Base-by-base conservation (phyloP, 2,329 filamentous ascomycete species). In the Paracoccidioides lutzii region DNA sequence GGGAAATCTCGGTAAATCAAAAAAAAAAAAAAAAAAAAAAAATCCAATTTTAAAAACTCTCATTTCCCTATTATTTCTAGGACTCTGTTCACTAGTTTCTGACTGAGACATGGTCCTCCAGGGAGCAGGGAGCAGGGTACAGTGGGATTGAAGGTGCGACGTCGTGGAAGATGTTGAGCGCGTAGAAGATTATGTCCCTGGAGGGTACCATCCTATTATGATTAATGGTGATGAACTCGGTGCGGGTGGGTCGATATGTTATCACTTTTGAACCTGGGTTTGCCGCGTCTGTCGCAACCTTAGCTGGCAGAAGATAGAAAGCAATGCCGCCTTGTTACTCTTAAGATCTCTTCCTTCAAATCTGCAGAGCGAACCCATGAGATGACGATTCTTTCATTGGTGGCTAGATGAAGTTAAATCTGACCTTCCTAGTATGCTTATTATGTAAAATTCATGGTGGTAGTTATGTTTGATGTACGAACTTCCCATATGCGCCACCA, bases 381-480 rank as follows among this genome's bases (percentile, higher is more conserved):
- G 52, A 28, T 49, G 14, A 48, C 59, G 28, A 52, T 62, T 54
- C 58, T 59, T 53, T 53, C 53, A 41, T 56, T 10, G 6, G 40
- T 61, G n/a, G 52, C 45, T 22, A 53, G 37, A 22, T 22, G 22
- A 22, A 9, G 28, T 51, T 53, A 32, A 35, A 58, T 54, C 56
- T 4, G 6, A 22, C 3, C 42, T 53, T 40, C 53, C 57, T 48
- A 58, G 61, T 38, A 61, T 60, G 43, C 46, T 54, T 15, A 12
- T 57, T 14, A 35, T 62, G 33, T 62, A 59, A 49, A 59, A 10
- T 65, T 33, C 63, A 68, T 61, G 61, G 63, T 10, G 61, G 60
- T 63, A n/a, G n/a, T n/a, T n/a, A 62, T 50, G 60, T 63, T 33
- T 44, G 35, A 35, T 15, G 35, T 35, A 14, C 15, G 38, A 22